phyloP scores from a whole-genome alignment of 2,329 filamentous ascomycete genomes.

The Alternaria sp. region DNA sequence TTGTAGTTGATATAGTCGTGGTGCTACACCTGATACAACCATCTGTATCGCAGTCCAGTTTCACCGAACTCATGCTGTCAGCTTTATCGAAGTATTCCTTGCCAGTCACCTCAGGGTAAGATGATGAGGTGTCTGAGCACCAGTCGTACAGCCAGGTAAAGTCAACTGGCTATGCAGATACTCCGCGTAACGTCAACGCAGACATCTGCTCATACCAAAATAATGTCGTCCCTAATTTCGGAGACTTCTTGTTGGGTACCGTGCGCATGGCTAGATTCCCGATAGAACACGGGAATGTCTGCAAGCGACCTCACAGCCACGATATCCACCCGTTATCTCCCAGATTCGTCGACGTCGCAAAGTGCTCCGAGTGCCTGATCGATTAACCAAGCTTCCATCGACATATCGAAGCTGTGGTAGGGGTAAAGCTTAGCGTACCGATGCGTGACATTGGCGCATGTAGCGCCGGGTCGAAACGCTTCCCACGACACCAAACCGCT shows the following conservation, averaged over 20 bases:
- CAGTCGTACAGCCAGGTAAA: background rate
- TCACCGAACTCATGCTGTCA: background rate
- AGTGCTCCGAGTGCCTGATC: background rate
- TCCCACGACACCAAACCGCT: conserved; percentile 6
- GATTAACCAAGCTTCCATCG: background rate
- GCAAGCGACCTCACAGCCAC: background rate
- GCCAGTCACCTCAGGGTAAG: background rate
- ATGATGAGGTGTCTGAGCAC: background rate
- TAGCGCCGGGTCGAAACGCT: background rate
- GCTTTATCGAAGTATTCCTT: background rate
- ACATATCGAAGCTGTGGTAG: background rate
- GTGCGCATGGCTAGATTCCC: background rate
- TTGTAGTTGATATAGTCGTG: background rate
- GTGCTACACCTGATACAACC: background rate
- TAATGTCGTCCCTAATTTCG: background rate
- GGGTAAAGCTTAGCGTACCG: background rate
- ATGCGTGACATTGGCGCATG: background rate
- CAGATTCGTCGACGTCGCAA: background rate
- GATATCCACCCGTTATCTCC: background rate
- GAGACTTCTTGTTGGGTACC: background rate
- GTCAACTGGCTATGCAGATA: background rate
- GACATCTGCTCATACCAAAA: background rate
- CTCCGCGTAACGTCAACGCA: background rate
- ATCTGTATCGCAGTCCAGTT: background rate
- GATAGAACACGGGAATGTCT: background rate